Base-by-base conservation (phyloP, 192 early-diverging fungal species). In the Coemansia sp. region DNA sequence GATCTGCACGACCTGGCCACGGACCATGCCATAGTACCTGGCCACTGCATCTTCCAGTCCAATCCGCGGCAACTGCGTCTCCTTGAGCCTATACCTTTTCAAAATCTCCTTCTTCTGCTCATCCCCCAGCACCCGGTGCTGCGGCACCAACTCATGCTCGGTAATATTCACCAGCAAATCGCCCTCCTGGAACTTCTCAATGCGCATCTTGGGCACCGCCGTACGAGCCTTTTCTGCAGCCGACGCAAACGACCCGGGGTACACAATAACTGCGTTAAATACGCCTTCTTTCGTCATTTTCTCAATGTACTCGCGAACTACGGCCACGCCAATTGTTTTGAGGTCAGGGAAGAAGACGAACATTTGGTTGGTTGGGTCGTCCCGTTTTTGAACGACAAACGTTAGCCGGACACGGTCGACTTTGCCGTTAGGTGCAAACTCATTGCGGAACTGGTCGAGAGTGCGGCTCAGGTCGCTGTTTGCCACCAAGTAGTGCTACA, bases 151-250 rank as follows among this genome's bases (percentile, higher is more conserved):
- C 46, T 86, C 84, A 65, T 99, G 97, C 58, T 93, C 83, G 31
- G 97, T 99, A 60, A 99, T 99, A 74, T 99, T 99, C 57, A 99
- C 94, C 21, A 99, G 73, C 36, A 99, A 74, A 71, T 98, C 94
- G 37, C 86, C 74, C 78, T 99, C 97, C 50, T 89, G 77, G 67
- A 99, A 99, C 8, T 90, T 83, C 52, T 97, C 93, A 28, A 99
- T 40, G 5, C 77, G 76, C 54, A 36, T 56, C n/a, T 44, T 55
- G 4, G 51, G 37, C 6, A 28, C 49, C 25, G 47, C 23, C 1
- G 61, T 53, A n/a, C 61, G 61, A 5, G 26, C 51, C 84, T 94
- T 94, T 63, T 89, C 86, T 6, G 97, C 92, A 6, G 86, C 86
- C 18, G 95, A 83, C 5, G 94, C 94, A 73, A 96, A 83, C 12